Base-by-base conservation (phyloP, 2,329 filamentous ascomycete genomes). In the Cladosporium velox region DNA sequence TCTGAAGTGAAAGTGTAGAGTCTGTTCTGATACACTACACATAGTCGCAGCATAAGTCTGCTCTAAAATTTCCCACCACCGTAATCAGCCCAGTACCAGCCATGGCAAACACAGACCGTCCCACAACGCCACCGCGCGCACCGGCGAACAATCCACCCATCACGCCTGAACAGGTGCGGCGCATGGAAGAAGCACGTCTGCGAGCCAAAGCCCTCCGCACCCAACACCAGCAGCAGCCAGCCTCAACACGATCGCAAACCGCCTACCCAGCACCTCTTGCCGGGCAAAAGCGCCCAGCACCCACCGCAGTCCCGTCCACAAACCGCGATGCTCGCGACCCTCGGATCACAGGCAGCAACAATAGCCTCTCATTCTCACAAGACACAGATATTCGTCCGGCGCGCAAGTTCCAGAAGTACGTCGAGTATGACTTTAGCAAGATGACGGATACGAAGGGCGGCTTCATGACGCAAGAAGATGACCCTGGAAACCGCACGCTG, bases 381-480 rank as follows among this genome's bases (percentile, higher is more conserved):
- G 80, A 85, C 69, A 81, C 83, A 18, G 81, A 76, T 67, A 88
- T 96, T 59, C 88, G 88, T 65, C 90, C 94, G 0, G 91, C 92
- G 47, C 87, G 89, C 74, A 97, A 96, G 75, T 97, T 98, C 72
- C 88, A 91, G 67, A 94, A 95, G 77, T 98, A 91, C 76, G 93
- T 99, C 74, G 95, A 99, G 76, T 98, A 97, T 80, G 95, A 99
- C 78, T 95, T 99, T 80, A 94, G 91, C 76, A 91, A 94, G 80
- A 98, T 99, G 93, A 96, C 90, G 7, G 95, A 99, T 77, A 98
- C 94, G 0, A 97, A 97, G 76, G 95, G 95, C 68, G 95, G 95
- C 0, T 99, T 99, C 78, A 80, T 99, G 70, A 91, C 90, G n/a
- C 86, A 87, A 0, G 91, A 94, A 68, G 95, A 99, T 75, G 95